These are phyloP conservation scores for Melanomma pulvis-pyrius DNA, from an alignment of 495 filamentous ascomycete genomes.

Conservation along the genomic window DNA sequence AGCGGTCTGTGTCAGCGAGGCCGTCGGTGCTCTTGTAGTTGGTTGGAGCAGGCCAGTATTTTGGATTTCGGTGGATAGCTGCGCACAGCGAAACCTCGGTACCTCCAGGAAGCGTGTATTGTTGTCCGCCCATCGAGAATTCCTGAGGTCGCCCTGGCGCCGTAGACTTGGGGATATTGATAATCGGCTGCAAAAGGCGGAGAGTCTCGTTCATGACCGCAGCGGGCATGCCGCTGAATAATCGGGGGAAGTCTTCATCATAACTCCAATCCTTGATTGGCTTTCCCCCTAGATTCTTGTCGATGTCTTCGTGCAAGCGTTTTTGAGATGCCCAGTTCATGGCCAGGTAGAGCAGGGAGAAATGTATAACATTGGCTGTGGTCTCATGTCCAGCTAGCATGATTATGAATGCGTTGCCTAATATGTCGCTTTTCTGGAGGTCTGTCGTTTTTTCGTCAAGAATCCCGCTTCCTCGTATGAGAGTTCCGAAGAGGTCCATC, in stretches of 20 bases:
- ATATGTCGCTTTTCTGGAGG: constrained; percentile 55
- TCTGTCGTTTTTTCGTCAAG: constrained; percentile 37
- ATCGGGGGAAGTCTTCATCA: constrained; percentile 57
- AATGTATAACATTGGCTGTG: constrained; percentile 68
- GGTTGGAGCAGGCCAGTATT: constrained; percentile 51
- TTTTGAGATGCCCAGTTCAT: constrained; percentile 59
- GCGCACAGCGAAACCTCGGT: constrained; percentile 53
- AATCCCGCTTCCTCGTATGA: constrained; percentile 47
- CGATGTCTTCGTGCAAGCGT: constrained; percentile 63
- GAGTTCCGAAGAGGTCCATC: constrained; percentile 53
- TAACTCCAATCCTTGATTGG: constrained; percentile 64
- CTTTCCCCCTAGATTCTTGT: constrained; percentile 55
- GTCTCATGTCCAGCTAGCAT: constrained; percentile 75
- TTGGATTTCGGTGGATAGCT: constrained; percentile 62
- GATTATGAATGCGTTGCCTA: constrained; percentile 73
- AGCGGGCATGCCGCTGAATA: constrained; percentile 64
- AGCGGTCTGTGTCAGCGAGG: constrained; percentile 52
- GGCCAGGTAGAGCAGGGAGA: constrained; percentile 63
- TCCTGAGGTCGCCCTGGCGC: constrained; percentile 51
- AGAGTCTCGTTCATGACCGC: constrained; percentile 71
- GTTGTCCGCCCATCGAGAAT: constrained; percentile 55
- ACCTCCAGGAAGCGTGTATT: constrained; percentile 54
- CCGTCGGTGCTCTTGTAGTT: constrained; percentile 3
- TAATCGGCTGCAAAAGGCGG: constrained; percentile 63
- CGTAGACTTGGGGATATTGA: constrained; percentile 63